These are phyloP conservation scores for Colletotrichum tanaceti DNA, from an alignment of 2,329 filamentous ascomycete genomes.

Conservation along the genomic window DNA sequence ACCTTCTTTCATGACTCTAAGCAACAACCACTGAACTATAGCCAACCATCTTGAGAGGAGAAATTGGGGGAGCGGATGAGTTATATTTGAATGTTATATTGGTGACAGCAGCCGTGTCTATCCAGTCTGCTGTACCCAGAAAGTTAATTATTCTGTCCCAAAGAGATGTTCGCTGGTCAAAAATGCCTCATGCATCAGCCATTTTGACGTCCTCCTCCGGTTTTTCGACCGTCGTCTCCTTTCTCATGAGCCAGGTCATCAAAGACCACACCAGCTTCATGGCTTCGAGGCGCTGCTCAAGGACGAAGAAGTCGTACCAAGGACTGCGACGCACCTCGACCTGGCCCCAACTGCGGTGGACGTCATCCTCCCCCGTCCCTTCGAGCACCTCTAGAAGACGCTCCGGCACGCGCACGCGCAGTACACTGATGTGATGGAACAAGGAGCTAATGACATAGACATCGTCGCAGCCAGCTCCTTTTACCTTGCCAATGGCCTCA, in stretches of 20 bases:
- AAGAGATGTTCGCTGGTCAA: background rate
- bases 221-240: slow-evolving; percentile 46
- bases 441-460: slow-evolving; percentile 70
- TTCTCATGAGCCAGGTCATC: slow-evolving; percentile 71
- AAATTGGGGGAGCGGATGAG: background rate
- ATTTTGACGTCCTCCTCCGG: slow-evolving; percentile 44
- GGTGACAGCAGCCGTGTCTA: background rate
- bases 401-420: slow-evolving; percentile 69
- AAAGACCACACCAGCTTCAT: slow-evolving; percentile 69
- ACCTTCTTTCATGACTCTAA: background rate
- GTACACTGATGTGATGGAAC: slow-evolving; percentile 70
- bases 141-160: background rate
- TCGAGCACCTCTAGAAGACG: slow-evolving; percentile 64
- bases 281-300: slow-evolving; percentile 65
- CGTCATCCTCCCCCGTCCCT: slow-evolving; percentile 55
- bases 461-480: slow-evolving; percentile 65
- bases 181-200: slow-evolving; percentile 44
- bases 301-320: slow-evolving; percentile 71
- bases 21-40: background rate
- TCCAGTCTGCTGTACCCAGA: slow-evolving; percentile 3
- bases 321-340: slow-evolving; percentile 67
- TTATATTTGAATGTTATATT: background rate
- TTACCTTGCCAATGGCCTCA: slow-evolving; percentile 64
- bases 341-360: slow-evolving; percentile 60
- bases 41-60: background rate